Evolutionary conservation across 805 yeast genomes (phyloP).

Genomic region (Yamadazyma insecticola): DNA sequence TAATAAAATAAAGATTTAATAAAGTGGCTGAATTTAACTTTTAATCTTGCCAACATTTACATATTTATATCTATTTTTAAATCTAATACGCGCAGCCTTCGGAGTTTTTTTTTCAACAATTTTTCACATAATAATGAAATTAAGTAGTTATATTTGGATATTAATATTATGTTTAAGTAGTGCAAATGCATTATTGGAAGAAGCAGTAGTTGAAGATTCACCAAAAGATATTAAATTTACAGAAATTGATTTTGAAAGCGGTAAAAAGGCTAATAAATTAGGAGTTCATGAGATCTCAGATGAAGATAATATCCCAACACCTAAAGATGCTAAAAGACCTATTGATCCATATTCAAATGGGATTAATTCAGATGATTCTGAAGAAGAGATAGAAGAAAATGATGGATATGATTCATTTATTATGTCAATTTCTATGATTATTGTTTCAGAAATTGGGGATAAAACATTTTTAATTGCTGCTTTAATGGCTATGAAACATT

Average conservation of each 20-base stretch:
- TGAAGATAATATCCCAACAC: conserved; percentile 27
- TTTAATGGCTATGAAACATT: conserved; percentile 94
- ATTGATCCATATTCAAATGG: conserved; percentile 13
- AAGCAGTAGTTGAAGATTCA: conserved; percentile 1
- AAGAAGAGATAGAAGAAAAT: conserved; percentile 9
- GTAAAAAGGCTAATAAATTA: conserved; percentile 13
- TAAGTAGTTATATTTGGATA: no score
- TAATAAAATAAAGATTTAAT: no score
- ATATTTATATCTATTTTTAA: no score
- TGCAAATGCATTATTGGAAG: background rate
- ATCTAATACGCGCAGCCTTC: background rate
- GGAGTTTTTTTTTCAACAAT: background rate
- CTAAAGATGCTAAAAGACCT: conserved; percentile 16
- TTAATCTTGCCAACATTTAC: no score
- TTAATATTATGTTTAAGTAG: no score
- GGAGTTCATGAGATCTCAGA: conserved; percentile 18
- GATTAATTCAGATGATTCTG: conserved; percentile 1
- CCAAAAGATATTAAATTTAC: conserved; percentile 12
- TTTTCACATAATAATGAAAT: no score
- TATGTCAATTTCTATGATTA: conserved; percentile 85
- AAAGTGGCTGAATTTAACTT: no score
- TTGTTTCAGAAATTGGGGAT: conserved; percentile 95
- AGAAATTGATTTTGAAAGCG: conserved; percentile 7
- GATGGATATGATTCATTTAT: conserved; percentile 51
- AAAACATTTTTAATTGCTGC: conserved; percentile 97